Evolutionary conservation across 2,329 filamentous ascomycete species (phyloP).

Genomic region (Emydomyces testavorans): DNA sequence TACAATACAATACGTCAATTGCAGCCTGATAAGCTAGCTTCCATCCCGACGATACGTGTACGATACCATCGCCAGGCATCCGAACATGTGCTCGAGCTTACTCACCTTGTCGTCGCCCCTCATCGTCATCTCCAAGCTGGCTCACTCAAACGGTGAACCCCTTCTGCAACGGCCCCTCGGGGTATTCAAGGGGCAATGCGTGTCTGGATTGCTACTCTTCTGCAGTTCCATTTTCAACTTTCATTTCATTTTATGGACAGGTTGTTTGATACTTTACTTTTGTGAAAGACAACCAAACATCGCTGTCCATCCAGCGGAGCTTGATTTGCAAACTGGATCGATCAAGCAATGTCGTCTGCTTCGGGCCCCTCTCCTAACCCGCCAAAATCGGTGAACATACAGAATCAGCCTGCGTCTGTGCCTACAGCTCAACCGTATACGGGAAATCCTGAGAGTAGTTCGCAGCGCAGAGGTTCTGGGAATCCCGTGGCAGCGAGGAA

Average conservation of each 20-base stretch:
- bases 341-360: slow-evolving; percentile 34
- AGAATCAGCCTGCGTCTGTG: slow-evolving; percentile 26
- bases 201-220: background rate
- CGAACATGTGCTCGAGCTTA: background rate
- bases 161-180: slow-evolving; percentile 4
- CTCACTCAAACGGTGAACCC: too few relatives aligned
- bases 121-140: slow-evolving; percentile 7
- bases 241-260: too few relatives aligned
- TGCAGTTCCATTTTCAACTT: background rate
- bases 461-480: slow-evolving; percentile 33
- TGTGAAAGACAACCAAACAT: background rate
- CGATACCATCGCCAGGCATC: background rate
- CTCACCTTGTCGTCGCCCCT: slow-evolving; percentile 7
- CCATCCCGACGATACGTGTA: background rate
- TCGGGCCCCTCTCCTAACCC: slow-evolving; percentile 26
- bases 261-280: background rate
- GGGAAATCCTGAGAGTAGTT: slow-evolving; percentile 25
- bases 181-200: slow-evolving; percentile 2
- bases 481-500: slow-evolving; percentile 33
- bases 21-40: too few relatives aligned
- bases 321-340: slow-evolving; percentile 1
- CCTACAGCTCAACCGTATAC: slow-evolving; percentile 26
- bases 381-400: slow-evolving; percentile 32
- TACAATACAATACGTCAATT: too few relatives aligned
- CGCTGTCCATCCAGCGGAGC: background rate